Conservation (phyloP, 176 grass and related monocot genomes). For the Alloteropsis semialata region DNA sequence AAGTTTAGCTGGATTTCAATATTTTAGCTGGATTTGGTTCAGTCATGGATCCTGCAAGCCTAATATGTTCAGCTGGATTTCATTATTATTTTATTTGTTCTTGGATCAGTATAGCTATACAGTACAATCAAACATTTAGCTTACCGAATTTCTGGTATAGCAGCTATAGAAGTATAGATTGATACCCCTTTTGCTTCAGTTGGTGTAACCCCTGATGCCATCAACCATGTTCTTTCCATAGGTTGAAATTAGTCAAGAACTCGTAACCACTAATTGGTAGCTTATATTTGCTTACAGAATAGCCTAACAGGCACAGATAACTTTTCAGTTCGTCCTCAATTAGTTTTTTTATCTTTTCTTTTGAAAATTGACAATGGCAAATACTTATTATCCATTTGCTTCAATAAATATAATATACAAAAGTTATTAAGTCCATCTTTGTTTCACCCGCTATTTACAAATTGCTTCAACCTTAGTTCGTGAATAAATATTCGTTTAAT, state of each 20-base stretch:
- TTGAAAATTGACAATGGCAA: not conserved
- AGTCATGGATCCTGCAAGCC: not conserved
- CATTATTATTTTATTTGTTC: not conserved
- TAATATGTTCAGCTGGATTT: constrained; percentile 9
- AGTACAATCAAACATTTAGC: not conserved
- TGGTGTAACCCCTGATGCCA: not conserved
- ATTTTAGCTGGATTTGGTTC: not conserved
- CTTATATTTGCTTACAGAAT: not conserved
- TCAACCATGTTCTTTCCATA: not conserved
- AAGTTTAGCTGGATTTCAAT: constrained; percentile 16
- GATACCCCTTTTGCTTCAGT: not conserved
- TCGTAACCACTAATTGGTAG: not conserved
- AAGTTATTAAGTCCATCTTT: not conserved
- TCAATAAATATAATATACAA: not conserved
- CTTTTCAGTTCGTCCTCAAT: not conserved
- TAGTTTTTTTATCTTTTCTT: constrained; percentile 4
- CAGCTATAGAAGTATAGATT: not conserved
- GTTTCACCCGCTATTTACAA: constrained; percentile 4
- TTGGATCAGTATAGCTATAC: not conserved
- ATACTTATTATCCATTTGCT: not conserved
- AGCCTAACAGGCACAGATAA: not conserved
- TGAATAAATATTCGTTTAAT: not conserved
- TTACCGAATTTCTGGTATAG: not conserved
- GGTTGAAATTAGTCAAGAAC: not conserved
- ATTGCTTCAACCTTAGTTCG: constrained; percentile 1